Conservation (phyloP, 768 basidiomycete genomes). For the Termitomyces sp. region DNA sequence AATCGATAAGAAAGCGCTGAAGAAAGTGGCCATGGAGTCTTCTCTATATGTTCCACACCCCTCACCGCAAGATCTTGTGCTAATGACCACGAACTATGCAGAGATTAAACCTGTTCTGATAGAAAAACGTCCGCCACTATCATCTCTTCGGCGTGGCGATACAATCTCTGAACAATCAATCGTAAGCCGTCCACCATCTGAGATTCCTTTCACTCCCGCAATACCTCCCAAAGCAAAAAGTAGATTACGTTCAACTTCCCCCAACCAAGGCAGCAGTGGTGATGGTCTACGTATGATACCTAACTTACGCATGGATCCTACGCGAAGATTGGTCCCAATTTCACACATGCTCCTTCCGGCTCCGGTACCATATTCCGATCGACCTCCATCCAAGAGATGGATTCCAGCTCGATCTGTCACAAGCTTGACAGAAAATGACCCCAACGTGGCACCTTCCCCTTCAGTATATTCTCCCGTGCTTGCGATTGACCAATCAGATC, state of each 20-base stretch:
- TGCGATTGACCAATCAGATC: neutral
- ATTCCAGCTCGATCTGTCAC: neutral
- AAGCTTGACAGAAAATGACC: neutral
- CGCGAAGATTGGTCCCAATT: neutral
- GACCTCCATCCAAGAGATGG: neutral
- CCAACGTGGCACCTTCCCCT: neutral
- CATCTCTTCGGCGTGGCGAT: slow-evolving; percentile 6
- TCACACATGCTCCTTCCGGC: neutral
- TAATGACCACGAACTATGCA: neutral
- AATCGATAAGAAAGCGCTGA: slow-evolving; percentile 43
- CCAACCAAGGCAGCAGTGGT: neutral
- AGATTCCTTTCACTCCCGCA: slow-evolving; percentile 9
- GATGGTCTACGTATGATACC: neutral
- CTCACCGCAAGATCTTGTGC: no score
- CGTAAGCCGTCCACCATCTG: neutral
- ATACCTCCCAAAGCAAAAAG: neutral
- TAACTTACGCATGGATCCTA: neutral
- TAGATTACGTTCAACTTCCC: neutral
- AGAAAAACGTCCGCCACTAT: slow-evolving; percentile 4
- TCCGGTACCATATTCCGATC: neutral
- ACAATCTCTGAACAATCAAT: neutral
- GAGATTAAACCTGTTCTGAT: slow-evolving; percentile 6
- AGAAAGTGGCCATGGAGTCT: slow-evolving; percentile 29
- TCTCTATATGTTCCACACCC: slow-evolving; percentile 5
- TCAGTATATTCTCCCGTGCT: slow-evolving; percentile 5